A percentile compares a stretch with the other conserved stretches of the same genome.
Conservation (phyloP, 352 stramenopile species). For the Phytophthora aleatoria region DNA sequence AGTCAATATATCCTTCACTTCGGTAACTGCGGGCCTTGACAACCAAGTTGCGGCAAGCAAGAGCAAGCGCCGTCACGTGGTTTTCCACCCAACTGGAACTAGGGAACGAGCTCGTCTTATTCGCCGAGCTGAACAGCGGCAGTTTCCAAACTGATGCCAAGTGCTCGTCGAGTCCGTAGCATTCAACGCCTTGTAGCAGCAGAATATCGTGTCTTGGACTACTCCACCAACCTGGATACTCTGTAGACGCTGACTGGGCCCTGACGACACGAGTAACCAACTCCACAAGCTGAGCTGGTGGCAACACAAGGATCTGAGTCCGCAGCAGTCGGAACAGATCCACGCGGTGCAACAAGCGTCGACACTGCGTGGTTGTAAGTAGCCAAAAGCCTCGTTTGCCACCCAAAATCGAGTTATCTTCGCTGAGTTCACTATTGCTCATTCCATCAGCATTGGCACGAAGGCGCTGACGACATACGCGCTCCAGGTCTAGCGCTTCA, state of each 20-base stretch:
- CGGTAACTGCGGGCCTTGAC: constrained; percentile 25
- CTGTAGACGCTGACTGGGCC: constrained; percentile 28
- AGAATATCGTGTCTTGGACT: constrained; percentile 79
- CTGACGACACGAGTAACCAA: constrained; percentile 61
- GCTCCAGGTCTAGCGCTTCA: constrained; percentile 71
- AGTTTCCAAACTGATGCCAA: constrained; percentile 72
- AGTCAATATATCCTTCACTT: constrained; percentile 14
- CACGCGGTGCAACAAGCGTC: constrained; percentile 75
- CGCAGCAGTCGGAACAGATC: constrained; percentile 82
- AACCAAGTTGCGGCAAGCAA: constrained; percentile 43
- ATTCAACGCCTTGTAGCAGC: constrained; percentile 83
- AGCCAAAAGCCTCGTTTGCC: constrained; percentile 66
- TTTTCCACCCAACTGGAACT: constrained; percentile 81
- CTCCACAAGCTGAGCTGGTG: constrained; percentile 61
- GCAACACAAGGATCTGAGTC: constrained; percentile 67
- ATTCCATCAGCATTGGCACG: constrained; percentile 9
- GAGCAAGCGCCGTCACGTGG: constrained; percentile 53
- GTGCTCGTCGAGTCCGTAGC: constrained; percentile 79
- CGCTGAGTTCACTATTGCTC: constrained; percentile 14
- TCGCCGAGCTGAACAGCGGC: constrained; percentile 57
- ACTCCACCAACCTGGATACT: constrained; percentile 78
- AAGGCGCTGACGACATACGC: constrained; percentile 51
- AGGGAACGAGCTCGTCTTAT: constrained; percentile 48
- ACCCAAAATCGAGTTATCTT: constrained; percentile 65
- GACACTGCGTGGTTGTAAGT: constrained; percentile 59